A percentile compares a stretch with the other conserved stretches of the same genome.
Evolutionary conservation across 331 rosid genomes (phyloP).

Genomic region (Prunus yedoensis): DNA sequence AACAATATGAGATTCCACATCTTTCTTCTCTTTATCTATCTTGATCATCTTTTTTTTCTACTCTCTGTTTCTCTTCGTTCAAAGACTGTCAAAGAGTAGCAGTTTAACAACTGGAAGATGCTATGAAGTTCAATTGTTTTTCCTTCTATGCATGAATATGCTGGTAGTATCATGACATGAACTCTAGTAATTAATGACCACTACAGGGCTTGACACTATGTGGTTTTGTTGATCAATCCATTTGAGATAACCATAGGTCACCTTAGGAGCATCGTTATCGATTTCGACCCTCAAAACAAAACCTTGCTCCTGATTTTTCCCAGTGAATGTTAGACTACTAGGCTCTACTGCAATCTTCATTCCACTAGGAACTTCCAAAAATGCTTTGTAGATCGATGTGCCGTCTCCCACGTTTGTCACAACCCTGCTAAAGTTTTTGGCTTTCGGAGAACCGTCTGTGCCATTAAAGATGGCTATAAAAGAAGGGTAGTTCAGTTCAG

Average conservation of each 20-base stretch:
- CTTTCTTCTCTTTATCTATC: too few relatives aligned
- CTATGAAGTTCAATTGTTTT: too few relatives aligned
- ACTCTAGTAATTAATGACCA: neutral
- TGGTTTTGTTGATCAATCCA: slow-evolving; percentile 18
- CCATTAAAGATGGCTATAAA: slow-evolving; percentile 4
- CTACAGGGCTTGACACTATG: slow-evolving; percentile 14
- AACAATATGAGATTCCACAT: too few relatives aligned
- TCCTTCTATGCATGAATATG: neutral
- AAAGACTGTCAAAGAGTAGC: too few relatives aligned
- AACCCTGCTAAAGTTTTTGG: slow-evolving; percentile 14
- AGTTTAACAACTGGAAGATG: too few relatives aligned
- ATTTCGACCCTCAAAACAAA: neutral
- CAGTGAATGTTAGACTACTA: slow-evolving; percentile 7
- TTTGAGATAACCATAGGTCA: slow-evolving; percentile 9
- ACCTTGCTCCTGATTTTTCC: slow-evolving; percentile 9
- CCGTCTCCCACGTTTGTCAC: slow-evolving; percentile 18
- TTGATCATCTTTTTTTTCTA: too few relatives aligned
- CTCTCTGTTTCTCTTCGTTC: too few relatives aligned
- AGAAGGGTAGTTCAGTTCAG: slow-evolving; percentile 22
- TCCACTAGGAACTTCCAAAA: neutral
- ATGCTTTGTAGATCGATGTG: neutral
- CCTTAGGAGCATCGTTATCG: neutral
- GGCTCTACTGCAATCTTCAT: slow-evolving; percentile 2
- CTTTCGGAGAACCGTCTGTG: neutral
- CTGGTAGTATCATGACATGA: neutral